Evolutionary conservation across 2,329 filamentous ascomycete species (phyloP).

Genomic region (Aspergillus jensenii): DNA sequence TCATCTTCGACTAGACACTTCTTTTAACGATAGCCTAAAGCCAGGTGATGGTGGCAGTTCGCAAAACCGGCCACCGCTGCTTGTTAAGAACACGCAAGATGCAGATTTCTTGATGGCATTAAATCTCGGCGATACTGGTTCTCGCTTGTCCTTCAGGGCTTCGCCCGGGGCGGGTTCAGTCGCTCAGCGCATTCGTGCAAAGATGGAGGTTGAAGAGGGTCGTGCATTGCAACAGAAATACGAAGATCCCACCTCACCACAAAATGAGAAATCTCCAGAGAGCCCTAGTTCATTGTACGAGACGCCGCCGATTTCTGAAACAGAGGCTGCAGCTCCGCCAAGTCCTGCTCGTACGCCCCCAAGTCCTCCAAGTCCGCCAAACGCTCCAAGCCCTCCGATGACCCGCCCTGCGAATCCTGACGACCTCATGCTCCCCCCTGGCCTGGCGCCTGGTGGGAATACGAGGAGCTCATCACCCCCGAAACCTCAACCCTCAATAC

Average conservation of each 20-base stretch:
- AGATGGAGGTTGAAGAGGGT: constrained; percentile 55
- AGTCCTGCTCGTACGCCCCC: constrained; percentile 29
- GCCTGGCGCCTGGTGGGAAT: constrained; percentile 23
- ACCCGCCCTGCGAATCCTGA: constrained; percentile 22
- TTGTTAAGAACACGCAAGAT: constrained; percentile 37
- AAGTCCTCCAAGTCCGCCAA: constrained; percentile 8
- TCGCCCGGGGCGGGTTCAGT: constrained; percentile 46
- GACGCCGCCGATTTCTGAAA: constrained; percentile 28
- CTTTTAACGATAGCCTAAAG: constrained; percentile 22
- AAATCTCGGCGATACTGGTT: constrained; percentile 28
- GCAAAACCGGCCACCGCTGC: constrained; percentile 26
- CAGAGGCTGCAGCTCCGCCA: constrained; percentile 23
- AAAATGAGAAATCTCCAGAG: constrained; percentile 23
- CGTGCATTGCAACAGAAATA: constrained; percentile 48
- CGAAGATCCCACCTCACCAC: constrained; percentile 32
- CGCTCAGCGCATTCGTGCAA: constrained; percentile 48
- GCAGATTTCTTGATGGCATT: constrained; percentile 38
- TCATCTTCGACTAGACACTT: constrained; percentile 35
- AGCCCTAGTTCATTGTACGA: constrained; percentile 28
- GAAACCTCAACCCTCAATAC: constrained; percentile 16
- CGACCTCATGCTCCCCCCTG: constrained; percentile 26
- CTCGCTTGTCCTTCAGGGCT: constrained; percentile 40
- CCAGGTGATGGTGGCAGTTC: constrained; percentile 14
- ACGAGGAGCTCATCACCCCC: constrained; percentile 19
- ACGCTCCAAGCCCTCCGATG: constrained; percentile 4